phyloP scores from a whole-genome alignment of 345 rosid species.

The Brassica nigra region DNA sequence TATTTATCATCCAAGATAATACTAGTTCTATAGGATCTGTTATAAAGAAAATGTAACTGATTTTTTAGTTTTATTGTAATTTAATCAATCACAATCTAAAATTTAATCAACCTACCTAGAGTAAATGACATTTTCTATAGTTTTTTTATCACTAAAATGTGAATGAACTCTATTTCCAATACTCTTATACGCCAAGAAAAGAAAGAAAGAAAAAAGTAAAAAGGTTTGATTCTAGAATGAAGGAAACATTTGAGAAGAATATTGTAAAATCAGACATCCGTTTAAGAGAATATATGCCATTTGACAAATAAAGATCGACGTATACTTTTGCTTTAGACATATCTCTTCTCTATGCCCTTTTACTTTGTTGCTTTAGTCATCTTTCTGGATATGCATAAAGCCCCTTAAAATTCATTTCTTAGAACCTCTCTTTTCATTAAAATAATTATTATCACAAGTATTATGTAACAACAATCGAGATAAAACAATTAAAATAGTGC shows the following conservation, averaged over 20 bases:
- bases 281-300: slow-evolving; percentile 31
- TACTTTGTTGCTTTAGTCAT: slow-evolving; percentile 29
- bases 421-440: slow-evolving; percentile 7
- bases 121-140: too few species aligned
- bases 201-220: too few species aligned
- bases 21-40: too few species aligned
- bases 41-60: background rate
- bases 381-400: slow-evolving; percentile 33
- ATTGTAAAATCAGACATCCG: background rate
- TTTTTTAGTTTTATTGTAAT: background rate
- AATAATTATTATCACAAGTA: slow-evolving; percentile 32
- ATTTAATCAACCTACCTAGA: background rate
- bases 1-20: too few species aligned
- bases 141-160: too few species aligned
- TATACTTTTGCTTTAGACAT: slow-evolving; percentile 31
- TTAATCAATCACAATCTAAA: background rate
- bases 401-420: slow-evolving; percentile 4
- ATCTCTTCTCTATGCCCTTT: slow-evolving; percentile 24
- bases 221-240: background rate
- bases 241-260: slow-evolving; percentile 1
- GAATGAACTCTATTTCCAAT: too few species aligned
- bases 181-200: background rate
- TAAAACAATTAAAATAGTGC: slow-evolving; percentile 31
- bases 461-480: slow-evolving; percentile 38
- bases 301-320: slow-evolving; percentile 35